Conservation (phyloP, 2,329 filamentous ascomycete species). For the Blastomyces emzantsi region DNA sequence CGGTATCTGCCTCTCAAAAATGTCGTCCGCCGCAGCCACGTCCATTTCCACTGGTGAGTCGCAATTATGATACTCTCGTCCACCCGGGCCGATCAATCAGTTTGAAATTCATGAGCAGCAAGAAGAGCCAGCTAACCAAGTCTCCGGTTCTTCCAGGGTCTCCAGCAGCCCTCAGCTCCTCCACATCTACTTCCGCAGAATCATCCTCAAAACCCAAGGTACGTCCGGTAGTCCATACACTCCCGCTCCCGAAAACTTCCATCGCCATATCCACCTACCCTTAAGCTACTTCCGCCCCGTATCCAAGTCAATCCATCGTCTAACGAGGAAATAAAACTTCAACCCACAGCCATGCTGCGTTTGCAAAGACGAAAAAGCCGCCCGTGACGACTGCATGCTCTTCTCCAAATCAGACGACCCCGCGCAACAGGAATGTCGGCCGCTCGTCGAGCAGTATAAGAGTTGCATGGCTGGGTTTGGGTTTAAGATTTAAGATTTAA, state of each 20-base stretch:
- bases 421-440: conserved; percentile 65
- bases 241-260: background rate
- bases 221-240: conserved; percentile 8
- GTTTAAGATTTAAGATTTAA: conserved; percentile 67
- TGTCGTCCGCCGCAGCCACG: conserved; percentile 7
- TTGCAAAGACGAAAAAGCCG: conserved; percentile 88
- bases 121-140: conserved; percentile 17
- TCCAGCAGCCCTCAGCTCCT: conserved; percentile 8
- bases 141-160: conserved; percentile 19
- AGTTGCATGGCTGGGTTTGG: conserved; percentile 89
- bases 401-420: conserved; percentile 82
- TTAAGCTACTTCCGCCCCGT: no score
- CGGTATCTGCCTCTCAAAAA: background rate
- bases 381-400: conserved; percentile 97
- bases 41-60: conserved; percentile 8
- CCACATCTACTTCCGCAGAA: conserved; percentile 6
- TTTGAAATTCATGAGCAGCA: background rate
- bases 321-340: conserved; percentile 8
- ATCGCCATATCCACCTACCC: background rate
- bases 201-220: conserved; percentile 33
- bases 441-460: conserved; percentile 75
- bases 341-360: conserved; percentile 78
- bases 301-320: background rate
- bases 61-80: background rate
- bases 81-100: background rate